phyloP scores from a whole-genome alignment of 768 basidiomycete genomes.

The Xanthoconium purpureum region DNA sequence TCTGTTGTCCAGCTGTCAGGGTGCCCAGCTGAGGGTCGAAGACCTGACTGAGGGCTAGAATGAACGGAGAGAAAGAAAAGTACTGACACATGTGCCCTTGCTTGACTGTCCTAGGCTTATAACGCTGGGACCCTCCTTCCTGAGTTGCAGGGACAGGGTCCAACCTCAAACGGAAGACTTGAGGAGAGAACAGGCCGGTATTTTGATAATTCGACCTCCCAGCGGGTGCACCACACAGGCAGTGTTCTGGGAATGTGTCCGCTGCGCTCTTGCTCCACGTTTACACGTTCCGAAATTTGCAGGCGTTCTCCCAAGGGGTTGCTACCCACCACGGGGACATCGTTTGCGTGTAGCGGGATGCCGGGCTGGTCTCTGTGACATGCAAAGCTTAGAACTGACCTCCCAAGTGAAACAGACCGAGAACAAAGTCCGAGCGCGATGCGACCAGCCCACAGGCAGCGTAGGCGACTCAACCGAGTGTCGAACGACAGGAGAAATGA shows the following conservation, averaged over 20 bases:
- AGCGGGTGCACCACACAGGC: not conserved
- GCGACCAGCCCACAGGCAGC: not conserved
- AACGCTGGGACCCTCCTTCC: constrained; percentile 11
- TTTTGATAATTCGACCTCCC: not conserved
- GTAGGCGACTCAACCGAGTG: not conserved
- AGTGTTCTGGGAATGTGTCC: constrained; percentile 4
- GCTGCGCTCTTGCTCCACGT: not conserved
- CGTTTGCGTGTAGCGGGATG: not conserved
- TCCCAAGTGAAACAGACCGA: constrained; percentile 3
- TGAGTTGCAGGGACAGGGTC: constrained; percentile 1
- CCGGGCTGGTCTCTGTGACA: not conserved
- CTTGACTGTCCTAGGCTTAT: constrained; percentile 1
- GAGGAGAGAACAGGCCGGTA: not conserved
- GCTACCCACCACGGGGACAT: not conserved
- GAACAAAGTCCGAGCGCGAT: constrained; percentile 1
- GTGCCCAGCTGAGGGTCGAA: not conserved
- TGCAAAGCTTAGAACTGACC: not conserved
- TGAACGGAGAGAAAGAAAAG: not conserved
- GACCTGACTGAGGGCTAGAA: not conserved
- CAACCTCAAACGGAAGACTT: not conserved
- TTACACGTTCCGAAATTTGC: not conserved
- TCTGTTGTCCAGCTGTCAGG: constrained; percentile 5
- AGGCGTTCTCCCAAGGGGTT: not conserved
- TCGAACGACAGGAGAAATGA: constrained; percentile 4
- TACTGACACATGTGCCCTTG: not conserved